phyloP scores from a whole-genome alignment of 352 stramenopile species.

The Phytophthora podocarpi region DNA sequence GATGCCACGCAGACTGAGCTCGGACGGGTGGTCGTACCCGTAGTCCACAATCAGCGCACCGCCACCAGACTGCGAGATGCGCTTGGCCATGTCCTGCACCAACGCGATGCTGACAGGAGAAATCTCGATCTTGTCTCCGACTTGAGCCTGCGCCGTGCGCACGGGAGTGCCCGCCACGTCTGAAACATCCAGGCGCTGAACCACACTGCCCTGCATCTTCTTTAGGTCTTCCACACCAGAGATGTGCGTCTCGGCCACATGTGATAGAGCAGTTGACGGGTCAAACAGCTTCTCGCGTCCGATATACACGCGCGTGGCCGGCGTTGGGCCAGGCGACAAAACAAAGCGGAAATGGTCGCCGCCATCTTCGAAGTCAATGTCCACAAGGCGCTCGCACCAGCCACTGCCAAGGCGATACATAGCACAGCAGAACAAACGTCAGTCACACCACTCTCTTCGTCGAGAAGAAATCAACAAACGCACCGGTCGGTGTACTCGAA shows the following conservation, averaged over 20 bases:
- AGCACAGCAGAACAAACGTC: conserved; percentile 1
- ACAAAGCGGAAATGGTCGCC: conserved; percentile 94
- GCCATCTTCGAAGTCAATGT: conserved; percentile 86
- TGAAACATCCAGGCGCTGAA: conserved; percentile 59
- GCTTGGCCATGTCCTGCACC: conserved; percentile 91
- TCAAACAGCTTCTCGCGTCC: conserved; percentile 83
- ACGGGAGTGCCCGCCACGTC: conserved; percentile 47
- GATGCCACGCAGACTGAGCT: conserved; percentile 94
- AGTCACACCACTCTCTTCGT: neutral
- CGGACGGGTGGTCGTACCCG: conserved; percentile 90
- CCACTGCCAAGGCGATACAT: conserved; percentile 45
- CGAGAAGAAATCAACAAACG: neutral
- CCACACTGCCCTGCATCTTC: conserved; percentile 28
- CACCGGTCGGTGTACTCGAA: conserved; percentile 94
- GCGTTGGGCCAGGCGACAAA: conserved; percentile 91
- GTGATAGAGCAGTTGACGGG: conserved; percentile 38
- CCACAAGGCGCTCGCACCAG: conserved; percentile 95
- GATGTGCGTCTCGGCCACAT: conserved; percentile 31
- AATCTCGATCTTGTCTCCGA: conserved; percentile 94
- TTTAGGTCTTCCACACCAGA: conserved; percentile 34
- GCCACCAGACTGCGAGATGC: conserved; percentile 84
- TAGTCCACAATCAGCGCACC: conserved; percentile 96
- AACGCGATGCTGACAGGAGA: conserved; percentile 92
- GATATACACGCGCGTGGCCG: conserved; percentile 90
- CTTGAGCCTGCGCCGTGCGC: conserved; percentile 53